phyloP scores from a whole-genome alignment of 768 basidiomycete genomes.

The Boletus reticuloceps region DNA sequence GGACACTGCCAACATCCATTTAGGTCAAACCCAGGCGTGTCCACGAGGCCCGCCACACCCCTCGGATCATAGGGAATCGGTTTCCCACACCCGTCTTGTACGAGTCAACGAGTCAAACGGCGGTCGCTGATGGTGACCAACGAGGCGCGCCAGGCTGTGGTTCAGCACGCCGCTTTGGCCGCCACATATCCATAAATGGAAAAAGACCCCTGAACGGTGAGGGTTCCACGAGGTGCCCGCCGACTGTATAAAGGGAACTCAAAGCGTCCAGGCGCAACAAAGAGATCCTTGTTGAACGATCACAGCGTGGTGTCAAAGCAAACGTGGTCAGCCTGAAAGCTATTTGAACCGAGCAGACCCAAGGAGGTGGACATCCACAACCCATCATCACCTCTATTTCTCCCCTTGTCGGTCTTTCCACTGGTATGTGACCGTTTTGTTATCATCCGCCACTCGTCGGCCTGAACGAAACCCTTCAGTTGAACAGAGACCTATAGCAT shows the following conservation, averaged over 20 bases:
- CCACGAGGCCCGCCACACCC: background rate
- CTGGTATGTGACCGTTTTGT: constrained; percentile 1
- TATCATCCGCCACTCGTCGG: background rate
- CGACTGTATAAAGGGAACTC: constrained; percentile 19
- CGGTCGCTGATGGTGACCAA: background rate
- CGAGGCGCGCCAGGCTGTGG: constrained; percentile 14
- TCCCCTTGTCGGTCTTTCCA: background rate
- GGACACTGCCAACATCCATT: background rate
- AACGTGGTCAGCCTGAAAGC: background rate
- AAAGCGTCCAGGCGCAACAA: constrained; percentile 20
- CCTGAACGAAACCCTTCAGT: background rate
- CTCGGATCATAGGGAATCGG: background rate
- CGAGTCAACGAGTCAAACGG: constrained; percentile 21
- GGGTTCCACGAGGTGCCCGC: constrained; percentile 9
- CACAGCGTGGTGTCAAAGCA: constrained; percentile 17
- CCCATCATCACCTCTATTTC: background rate
- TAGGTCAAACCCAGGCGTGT: background rate
- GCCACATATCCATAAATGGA: constrained; percentile 21
- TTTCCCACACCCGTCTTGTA: background rate
- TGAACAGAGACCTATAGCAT: constrained; percentile 9
- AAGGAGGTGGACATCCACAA: background rate
- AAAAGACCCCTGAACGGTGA: constrained; percentile 20
- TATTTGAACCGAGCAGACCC: constrained; percentile 24
- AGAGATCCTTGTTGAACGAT: constrained; percentile 2
- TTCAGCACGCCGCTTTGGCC: constrained; percentile 4